Percentiles rank a stretch among this genome's conserved stretches.
Conservation (phyloP, 371 early-diverging fungal species). For the Mucor racemosus region DNA sequence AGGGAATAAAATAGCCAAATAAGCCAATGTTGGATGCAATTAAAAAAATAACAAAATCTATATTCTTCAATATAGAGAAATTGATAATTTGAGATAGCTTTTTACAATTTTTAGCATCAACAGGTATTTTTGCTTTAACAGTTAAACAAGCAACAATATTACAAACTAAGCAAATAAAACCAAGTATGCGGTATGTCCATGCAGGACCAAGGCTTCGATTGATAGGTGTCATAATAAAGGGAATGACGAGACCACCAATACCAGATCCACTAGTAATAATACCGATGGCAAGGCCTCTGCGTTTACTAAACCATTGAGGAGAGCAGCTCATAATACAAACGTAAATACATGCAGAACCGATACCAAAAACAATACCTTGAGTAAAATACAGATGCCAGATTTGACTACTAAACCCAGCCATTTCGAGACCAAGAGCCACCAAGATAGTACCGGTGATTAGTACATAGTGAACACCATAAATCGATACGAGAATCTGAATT, state of each 20-base stretch:
- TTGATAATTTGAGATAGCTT: conserved; percentile 44
- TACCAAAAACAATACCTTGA: conserved; percentile 71
- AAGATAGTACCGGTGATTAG: conserved; percentile 29
- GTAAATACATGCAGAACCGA: conserved; percentile 64
- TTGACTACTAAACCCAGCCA: conserved; percentile 36
- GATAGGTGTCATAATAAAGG: conserved; percentile 64
- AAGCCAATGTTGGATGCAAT: conserved; percentile 47
- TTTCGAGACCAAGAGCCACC: conserved; percentile 32
- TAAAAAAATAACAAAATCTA: conserved; percentile 47
- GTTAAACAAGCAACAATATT: conserved; percentile 38
- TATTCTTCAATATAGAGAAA: conserved; percentile 46
- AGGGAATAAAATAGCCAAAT: conserved; percentile 65
- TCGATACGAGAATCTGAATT: conserved; percentile 33
- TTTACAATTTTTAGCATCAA: conserved; percentile 16
- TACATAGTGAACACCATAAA: conserved; percentile 26
- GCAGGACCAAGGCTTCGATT: conserved; percentile 57
- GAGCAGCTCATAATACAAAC: conserved; percentile 53
- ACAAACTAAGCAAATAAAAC: conserved; percentile 53
- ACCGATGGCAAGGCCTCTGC: conserved; percentile 77
- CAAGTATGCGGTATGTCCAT: conserved; percentile 64
- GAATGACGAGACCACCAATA: conserved; percentile 75
- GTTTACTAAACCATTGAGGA: conserved; percentile 75
- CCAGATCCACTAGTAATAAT: conserved; percentile 79
- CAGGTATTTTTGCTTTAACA: conserved; percentile 39
- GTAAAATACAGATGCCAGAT: conserved; percentile 72